Evolutionary conservation across 2,329 filamentous ascomycete genomes (phyloP), one percentile per base, ranked within the genome.

Genomic region (Pseudopyrenochaeta lycopersici): DNA sequence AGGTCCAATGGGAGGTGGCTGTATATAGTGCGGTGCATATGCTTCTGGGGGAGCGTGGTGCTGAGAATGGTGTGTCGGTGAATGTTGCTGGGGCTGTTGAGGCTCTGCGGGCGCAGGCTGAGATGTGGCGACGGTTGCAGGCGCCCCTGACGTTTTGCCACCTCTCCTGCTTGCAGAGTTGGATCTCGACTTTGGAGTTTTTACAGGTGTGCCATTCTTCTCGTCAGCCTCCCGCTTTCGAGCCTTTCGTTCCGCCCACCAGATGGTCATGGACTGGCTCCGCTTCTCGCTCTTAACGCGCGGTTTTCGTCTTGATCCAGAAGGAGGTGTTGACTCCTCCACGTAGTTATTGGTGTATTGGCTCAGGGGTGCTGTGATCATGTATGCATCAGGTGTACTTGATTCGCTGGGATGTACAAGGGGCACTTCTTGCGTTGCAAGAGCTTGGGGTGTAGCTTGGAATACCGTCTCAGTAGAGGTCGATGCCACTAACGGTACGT

Each of bases 161-260:
- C 66, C 68, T 45, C 60, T 61, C 17, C 63, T 63, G 45, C 50
- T 62, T 2, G 65, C 52, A n/a, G 69, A 70, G 35, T 65, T 70
- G 4, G 67, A 63, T 17, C 67, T 54, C 7, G 69, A 67, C 6
- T 56, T 36, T 15, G 65, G 47, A 21, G 61, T 46, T 45, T 71
- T 66, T 14, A 38, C 41, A 35, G 62, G 52, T 29, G 52, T 64
- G 4, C 67, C 66, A 14, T 62, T 64, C 36, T 70, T 72, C 30
- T 70, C 67, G 15, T 74, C 72, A 15, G 67, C 56, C 46, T 75
- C 72, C 18, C 70, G 66, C 48, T 72, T 67, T 7, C 71, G 68
- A 1, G 74, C 75, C 54, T 80, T 80, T 7, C 77, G 71, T 53
- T 77, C 74, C 2, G 77, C 77, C 77, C 77, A 80, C 77, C 77